phyloP scores from a whole-genome alignment of 192 early-diverging fungal genomes.

The Coemansia sp. region DNA sequence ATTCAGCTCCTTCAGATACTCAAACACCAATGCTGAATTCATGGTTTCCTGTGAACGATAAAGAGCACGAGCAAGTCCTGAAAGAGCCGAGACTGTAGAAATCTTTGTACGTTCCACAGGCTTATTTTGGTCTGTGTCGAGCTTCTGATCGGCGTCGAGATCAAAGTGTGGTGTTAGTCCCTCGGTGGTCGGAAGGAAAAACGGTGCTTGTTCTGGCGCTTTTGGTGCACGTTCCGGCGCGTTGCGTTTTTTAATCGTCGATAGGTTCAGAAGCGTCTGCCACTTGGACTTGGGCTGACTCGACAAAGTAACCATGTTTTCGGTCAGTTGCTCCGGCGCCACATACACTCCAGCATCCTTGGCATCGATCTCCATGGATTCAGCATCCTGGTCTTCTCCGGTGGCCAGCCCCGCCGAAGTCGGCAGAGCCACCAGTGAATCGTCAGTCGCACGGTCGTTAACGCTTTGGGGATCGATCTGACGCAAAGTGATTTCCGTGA shows the following conservation, averaged over 20 bases:
- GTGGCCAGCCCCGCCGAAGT: slow-evolving; percentile 59
- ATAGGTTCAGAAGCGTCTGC: slow-evolving; percentile 87
- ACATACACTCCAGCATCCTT: slow-evolving; percentile 25
- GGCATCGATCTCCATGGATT: slow-evolving; percentile 5
- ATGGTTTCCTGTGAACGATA: slow-evolving; percentile 21
- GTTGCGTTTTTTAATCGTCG: slow-evolving; percentile 92
- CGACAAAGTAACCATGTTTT: slow-evolving; percentile 87
- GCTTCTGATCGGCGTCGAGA: slow-evolving; percentile 25
- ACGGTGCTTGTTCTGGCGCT: slow-evolving; percentile 85
- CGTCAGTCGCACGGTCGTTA: slow-evolving; percentile 16
- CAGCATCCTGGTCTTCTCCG: slow-evolving; percentile 48
- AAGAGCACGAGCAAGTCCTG: slow-evolving; percentile 58
- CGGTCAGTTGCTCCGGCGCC: slow-evolving; percentile 63
- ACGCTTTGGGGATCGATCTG: slow-evolving; percentile 49
- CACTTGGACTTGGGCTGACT: slow-evolving; percentile 79
- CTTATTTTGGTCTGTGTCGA: slow-evolving; percentile 47
- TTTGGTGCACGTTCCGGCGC: slow-evolving; percentile 87
- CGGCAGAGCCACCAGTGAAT: slow-evolving; percentile 57
- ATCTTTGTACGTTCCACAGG: slow-evolving; percentile 45
- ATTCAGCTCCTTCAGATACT: slow-evolving; percentile 70
- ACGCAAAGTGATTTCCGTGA: slow-evolving; percentile 67
- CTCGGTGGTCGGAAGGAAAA: slow-evolving; percentile 85
- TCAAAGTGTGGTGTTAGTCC: slow-evolving; percentile 73
- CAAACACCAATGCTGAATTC: slow-evolving; percentile 60
- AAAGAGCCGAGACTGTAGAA: slow-evolving; percentile 63